Evolutionary conservation across 2,329 filamentous ascomycete genomes (phyloP).

Genomic region (Arthrobotrys pseudoclavata): DNA sequence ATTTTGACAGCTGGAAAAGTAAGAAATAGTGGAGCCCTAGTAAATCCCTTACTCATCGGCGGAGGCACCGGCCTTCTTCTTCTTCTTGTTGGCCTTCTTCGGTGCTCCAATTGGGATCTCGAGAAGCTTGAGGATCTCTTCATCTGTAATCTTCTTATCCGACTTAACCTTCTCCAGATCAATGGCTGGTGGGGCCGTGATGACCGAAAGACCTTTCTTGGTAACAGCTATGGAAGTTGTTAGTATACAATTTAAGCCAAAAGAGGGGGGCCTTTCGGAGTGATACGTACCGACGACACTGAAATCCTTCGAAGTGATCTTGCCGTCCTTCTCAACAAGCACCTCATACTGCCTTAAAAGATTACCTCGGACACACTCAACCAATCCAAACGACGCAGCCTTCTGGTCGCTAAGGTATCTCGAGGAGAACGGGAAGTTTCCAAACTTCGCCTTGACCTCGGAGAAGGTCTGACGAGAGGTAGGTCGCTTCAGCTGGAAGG

Average conservation of each 20-base stretch:
- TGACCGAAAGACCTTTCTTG: constrained; percentile 93
- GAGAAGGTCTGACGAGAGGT: constrained; percentile 93
- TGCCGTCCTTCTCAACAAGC: constrained; percentile 89
- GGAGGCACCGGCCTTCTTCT: constrained; percentile 77
- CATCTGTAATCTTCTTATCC: constrained; percentile 97
- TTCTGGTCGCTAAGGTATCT: constrained; percentile 97
- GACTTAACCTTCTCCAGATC: constrained; percentile 88
- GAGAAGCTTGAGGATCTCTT: constrained; percentile 94
- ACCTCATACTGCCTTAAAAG: constrained; percentile 97
- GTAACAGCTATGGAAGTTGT: constrained; percentile 78
- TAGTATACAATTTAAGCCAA: constrained; percentile 58
- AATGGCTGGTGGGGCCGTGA: constrained; percentile 80
- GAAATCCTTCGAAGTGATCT: constrained; percentile 86
- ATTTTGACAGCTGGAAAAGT: constrained; percentile 14
- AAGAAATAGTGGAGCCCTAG: constrained; percentile 6
- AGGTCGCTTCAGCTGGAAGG: constrained; percentile 92
- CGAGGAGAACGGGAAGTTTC: constrained; percentile 96
- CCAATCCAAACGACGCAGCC: constrained; percentile 92
- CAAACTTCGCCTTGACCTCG: constrained; percentile 97
- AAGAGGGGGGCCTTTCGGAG: background rate
- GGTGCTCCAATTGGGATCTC: constrained; percentile 84
- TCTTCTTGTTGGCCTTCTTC: constrained; percentile 93
- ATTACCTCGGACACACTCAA: constrained; percentile 93
- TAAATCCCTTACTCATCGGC: constrained; percentile 37
- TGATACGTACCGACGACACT: constrained; percentile 86